Evolutionary conservation across 345 rosid genomes (phyloP).

Genomic region (Lepidium didymum): DNA sequence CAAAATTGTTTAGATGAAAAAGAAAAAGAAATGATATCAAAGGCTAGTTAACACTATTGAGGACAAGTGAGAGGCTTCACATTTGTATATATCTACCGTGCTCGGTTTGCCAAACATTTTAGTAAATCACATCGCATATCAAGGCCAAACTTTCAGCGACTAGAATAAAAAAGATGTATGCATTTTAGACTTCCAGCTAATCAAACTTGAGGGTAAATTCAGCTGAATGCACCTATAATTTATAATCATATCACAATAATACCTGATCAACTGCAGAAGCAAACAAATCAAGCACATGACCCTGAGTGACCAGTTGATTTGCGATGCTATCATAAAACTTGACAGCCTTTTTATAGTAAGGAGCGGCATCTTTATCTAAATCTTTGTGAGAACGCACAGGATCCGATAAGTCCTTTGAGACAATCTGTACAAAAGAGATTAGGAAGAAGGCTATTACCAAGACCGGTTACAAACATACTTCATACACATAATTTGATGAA

Average conservation of each 20-base stretch:
- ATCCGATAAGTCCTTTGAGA: slow-evolving; percentile 79
- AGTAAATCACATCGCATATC: background rate
- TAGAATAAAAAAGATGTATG: background rate
- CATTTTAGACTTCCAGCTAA: background rate
- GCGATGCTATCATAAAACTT: slow-evolving; percentile 59
- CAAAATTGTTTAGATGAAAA: too few relatives aligned
- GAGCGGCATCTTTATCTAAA: slow-evolving; percentile 69
- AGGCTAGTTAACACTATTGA: background rate
- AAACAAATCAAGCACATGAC: slow-evolving; percentile 70
- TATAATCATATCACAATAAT: background rate
- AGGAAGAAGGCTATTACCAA: background rate
- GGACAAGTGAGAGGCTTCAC: background rate
- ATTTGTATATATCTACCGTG: background rate
- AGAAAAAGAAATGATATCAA: background rate
- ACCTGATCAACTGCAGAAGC: slow-evolving; percentile 7
- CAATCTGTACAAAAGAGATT: slow-evolving; percentile 45
- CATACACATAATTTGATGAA: background rate
- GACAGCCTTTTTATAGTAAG: slow-evolving; percentile 60
- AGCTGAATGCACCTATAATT: background rate
- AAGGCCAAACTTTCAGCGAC: background rate
- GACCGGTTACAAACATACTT: background rate
- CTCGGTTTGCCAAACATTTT: background rate
- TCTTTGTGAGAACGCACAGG: slow-evolving; percentile 94
- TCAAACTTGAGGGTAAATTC: background rate
- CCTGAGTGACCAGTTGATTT: slow-evolving; percentile 71